Base-by-base conservation (phyloP, 306 rosid genomes). In the Quercus ilex region DNA sequence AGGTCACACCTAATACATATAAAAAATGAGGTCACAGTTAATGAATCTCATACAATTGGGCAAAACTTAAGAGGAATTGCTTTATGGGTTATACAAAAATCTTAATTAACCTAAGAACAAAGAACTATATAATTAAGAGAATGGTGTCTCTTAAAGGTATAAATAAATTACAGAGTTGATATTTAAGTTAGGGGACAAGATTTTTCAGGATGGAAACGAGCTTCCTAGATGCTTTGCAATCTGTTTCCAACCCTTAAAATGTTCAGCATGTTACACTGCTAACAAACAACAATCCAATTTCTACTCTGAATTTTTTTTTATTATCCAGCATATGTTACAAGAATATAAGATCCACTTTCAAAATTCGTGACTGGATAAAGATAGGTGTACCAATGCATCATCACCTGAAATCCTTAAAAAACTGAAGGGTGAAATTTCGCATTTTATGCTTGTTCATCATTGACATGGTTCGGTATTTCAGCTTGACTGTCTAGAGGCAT, bases 401-500 rank as follows among this genome's bases (percentile, higher is more conserved):
- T 41, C 84, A 64, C 79, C 73, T 31, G 62, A 80, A 75, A 70
- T 78, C 55, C 68, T 35, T 80, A 4, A 76, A 59, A 59, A 65
- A 38, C 59, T 75, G 58, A 25, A 19, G 28, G 49, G 69, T 51
- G 72, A 35, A 41, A 12, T 80, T 60, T 28, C 64, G 53, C 69
- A 31, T 74, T 83, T 89, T 87, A 92, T 3, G 93, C 87, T 60
- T 85, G 93, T 65, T 87, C 94, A 1, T 87, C 93, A 10, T 77
- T 77, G 57, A 82, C 91, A 33, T 92, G 93, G 81, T 90, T 92
- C 26, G 92, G 91, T 74, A 90, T 88, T 82, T 86, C 99, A 18
- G 73, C 88, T 85, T 95, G 99, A 89, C 98, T 92, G 90, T 95
- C 99, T 79, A 95, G 87, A 57, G 99, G 99, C 98, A 95, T 95